Base-by-base conservation (phyloP, 495 filamentous ascomycete species). In the Cenococcum geophilum region DNA sequence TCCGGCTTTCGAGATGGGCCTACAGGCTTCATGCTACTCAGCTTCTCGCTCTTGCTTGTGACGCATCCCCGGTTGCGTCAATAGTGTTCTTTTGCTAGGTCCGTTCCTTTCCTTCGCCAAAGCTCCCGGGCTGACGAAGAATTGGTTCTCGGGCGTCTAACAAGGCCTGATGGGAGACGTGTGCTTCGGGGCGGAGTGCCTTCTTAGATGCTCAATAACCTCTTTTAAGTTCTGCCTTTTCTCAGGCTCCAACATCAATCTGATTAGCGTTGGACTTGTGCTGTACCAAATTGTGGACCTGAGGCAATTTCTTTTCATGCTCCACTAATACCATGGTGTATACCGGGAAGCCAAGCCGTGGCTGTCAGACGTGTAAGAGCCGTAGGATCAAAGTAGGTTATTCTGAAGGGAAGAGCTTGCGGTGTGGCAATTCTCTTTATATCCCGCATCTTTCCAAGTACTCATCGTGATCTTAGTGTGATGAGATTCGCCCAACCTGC, bases 351-450 rank as follows among this genome's bases (percentile, higher is more conserved):
- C 70, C 70, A 50, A 67, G 63, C 42, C 51, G 66, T 27, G 70
- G 66, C 10, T 72, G 70, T 40, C 63, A 68, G 49, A 71, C 37
- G 43, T 72, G 70, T 56, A 71, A 69, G 55, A 64, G 35, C 22
- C 60, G 70, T n/a, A 59, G 67, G 45, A 72, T 72, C 56, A 72
- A 72, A 57, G 70, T 71, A 62, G 16, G 63, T 61, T 48, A 16
- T 34, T 23, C 43, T 25, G 25, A 32, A 22, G n/a, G 43, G 43
- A 42, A 58, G 25, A n/a, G 10, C 37, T 58, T 58, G 43, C 43
- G 56, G 40, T 42, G 25, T 34, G 56, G 37, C 56, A 34, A 58
- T 23, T n/a, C 37, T 34, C 32, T 43, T 45, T 36, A 60, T 32
- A 40, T 27, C 34, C 57, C 42, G 34, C 18, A 37, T 21, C 22